Conservation (phyloP, 1,284 basidiomycete genomes). For the Marasmius fiardii region DNA sequence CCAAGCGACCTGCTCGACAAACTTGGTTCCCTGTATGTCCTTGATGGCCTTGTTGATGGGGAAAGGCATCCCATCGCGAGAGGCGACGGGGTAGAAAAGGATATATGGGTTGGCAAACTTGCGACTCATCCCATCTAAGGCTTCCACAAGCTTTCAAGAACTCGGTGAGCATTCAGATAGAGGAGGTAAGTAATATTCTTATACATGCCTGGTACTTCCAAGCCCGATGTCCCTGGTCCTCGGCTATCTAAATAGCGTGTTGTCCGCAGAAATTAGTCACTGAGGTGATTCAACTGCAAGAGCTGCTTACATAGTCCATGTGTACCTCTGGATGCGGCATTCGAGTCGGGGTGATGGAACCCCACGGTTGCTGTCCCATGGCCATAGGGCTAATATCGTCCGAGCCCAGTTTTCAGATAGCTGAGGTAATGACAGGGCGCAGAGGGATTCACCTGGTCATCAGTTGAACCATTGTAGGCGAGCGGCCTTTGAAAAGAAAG, state of each 20-base stretch:
- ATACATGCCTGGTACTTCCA: slow-evolving; percentile 68
- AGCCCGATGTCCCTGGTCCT: slow-evolving; percentile 58
- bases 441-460: slow-evolving; percentile 47
- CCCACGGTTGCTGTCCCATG: slow-evolving; percentile 25
- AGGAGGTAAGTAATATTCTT: background rate
- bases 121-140: slow-evolving; percentile 72
- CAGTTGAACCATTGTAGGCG: slow-evolving; percentile 64
- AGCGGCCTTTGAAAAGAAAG: slow-evolving; percentile 36
- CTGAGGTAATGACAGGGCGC: background rate
- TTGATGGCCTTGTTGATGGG: slow-evolving; percentile 71
- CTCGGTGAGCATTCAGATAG: background rate
- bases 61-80: slow-evolving; percentile 75
- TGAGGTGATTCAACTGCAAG: too few species aligned
- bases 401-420: background rate
- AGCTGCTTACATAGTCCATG: slow-evolving; percentile 65
- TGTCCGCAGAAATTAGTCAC: too few species aligned
- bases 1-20: slow-evolving; percentile 64
- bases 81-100: slow-evolving; percentile 70
- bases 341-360: slow-evolving; percentile 41
- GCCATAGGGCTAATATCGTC: slow-evolving; percentile 46
- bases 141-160: slow-evolving; percentile 56
- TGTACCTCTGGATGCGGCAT: slow-evolving; percentile 79
- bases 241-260: slow-evolving; percentile 48
- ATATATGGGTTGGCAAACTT: slow-evolving; percentile 76
- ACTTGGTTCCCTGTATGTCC: slow-evolving; percentile 64